These are phyloP conservation scores for Puccinia brachypodii DNA, from an alignment of 1,284 basidiomycete genomes.

Conservation along the genomic window DNA sequence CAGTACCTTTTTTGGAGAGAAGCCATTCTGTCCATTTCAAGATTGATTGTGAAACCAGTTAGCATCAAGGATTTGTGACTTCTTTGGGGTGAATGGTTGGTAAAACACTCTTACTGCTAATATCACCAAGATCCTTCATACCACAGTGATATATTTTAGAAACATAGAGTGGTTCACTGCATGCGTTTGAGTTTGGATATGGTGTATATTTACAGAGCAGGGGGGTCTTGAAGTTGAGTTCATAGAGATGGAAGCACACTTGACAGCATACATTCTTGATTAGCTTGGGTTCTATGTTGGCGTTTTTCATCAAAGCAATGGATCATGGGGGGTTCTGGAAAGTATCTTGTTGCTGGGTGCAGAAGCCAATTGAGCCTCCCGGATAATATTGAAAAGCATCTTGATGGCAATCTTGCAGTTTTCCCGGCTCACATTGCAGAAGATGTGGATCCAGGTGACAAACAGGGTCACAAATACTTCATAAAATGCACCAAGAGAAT, in stretches of 20 bases:
- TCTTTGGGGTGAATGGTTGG: not conserved
- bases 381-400: slow-evolving; percentile 1
- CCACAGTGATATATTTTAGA: not conserved
- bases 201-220: not conserved
- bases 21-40: slow-evolving; percentile 4
- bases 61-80: not conserved
- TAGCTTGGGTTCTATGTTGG: not conserved
- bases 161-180: not conserved
- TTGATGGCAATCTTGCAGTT: slow-evolving; percentile 6
- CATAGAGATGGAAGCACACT: slow-evolving; percentile 13
- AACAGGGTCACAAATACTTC: slow-evolving; percentile 18
- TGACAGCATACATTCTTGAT: slow-evolving; percentile 1
- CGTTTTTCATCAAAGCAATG: not conserved
- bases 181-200: not conserved
- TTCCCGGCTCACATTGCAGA: slow-evolving; percentile 38
- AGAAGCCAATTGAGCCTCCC: not conserved
- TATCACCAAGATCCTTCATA: slow-evolving; percentile 6
- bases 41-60: not conserved
- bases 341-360: not conserved
- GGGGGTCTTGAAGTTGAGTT: not conserved
- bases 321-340: slow-evolving; percentile 3
- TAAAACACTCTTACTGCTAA: too few relatives aligned
- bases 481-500: too few relatives aligned
- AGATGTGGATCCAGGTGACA: slow-evolving; percentile 21
- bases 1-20: not conserved